These are phyloP conservation scores for Actinidia arguta DNA, from an alignment of 179 eudicot species.

Conservation along the genomic window DNA sequence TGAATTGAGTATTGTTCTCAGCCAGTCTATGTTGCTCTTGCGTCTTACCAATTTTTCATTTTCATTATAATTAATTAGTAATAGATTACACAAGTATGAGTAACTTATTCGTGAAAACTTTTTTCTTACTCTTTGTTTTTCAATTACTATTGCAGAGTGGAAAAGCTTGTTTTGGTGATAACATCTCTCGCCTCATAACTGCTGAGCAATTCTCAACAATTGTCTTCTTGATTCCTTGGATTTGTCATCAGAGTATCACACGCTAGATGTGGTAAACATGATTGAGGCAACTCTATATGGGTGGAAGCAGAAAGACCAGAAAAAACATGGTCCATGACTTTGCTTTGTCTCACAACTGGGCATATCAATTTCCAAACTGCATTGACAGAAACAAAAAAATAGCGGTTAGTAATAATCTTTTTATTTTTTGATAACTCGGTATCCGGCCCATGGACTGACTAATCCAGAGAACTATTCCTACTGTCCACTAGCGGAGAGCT, in stretches of 20 bases:
- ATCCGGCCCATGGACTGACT: too few species aligned
- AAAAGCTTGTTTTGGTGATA: slow-evolving; percentile 86
- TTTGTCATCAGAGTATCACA: slow-evolving; percentile 74
- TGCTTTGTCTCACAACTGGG: slow-evolving; percentile 64
- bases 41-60: too few species aligned
- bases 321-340: slow-evolving; percentile 62
- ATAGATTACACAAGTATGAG: background rate
- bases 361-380: slow-evolving; percentile 92
- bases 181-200: slow-evolving; percentile 75
- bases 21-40: background rate
- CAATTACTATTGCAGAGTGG: slow-evolving; percentile 68
- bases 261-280: slow-evolving; percentile 80
- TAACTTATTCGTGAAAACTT: background rate
- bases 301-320: slow-evolving; percentile 68
- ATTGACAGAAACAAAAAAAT: background rate
- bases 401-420: too few species aligned
- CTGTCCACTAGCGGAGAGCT: too few species aligned
- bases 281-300: slow-evolving; percentile 92
- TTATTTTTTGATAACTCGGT: too few species aligned
- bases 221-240: slow-evolving; percentile 84
- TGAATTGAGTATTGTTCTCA: too few species aligned
- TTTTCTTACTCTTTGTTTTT: background rate
- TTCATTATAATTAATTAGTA: background rate
- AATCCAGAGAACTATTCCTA: too few species aligned
- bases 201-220: slow-evolving; percentile 81